Percentiles rank a stretch among this genome's conserved stretches.
Conservation (phyloP, 2,329 filamentous ascomycete genomes). For the Cryoendolithus antarcticus region DNA sequence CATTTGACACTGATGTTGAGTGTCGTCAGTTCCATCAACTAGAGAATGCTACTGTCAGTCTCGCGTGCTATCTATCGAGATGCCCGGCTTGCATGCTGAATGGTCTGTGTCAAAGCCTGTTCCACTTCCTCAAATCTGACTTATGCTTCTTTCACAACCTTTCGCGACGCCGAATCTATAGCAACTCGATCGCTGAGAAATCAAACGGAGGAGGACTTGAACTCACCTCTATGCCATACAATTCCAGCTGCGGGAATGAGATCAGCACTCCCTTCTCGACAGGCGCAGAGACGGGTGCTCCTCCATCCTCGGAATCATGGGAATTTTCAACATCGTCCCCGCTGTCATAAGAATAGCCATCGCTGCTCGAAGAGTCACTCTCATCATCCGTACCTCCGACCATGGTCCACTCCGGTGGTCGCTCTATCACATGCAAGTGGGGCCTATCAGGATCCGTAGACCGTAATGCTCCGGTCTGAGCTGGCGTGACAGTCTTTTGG, state of each 20-base stretch:
- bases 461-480: background rate
- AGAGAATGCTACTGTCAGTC: too few relatives aligned
- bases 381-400: conserved; percentile 22
- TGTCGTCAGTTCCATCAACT: conserved; percentile 56
- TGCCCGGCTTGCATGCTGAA: too few relatives aligned
- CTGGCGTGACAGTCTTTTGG: background rate
- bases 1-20: conserved; percentile 65
- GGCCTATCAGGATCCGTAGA: conserved; percentile 36
- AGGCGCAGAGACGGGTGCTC: conserved; percentile 28
- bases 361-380: conserved; percentile 17
- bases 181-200: too few relatives aligned
- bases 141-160: too few relatives aligned
- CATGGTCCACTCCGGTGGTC: conserved; percentile 70
- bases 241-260: conserved; percentile 64
- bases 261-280: conserved; percentile 61
- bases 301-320: conserved; percentile 23
- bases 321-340: conserved; percentile 38
- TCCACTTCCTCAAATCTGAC: too few relatives aligned
- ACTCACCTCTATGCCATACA: conserved; percentile 55
- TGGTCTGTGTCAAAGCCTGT: too few relatives aligned
- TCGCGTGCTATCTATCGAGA: too few relatives aligned
- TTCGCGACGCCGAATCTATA: too few relatives aligned
- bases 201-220: too few relatives aligned
- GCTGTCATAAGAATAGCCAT: conserved; percentile 31
- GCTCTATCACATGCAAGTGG: conserved; percentile 59